These are phyloP conservation scores for Amylostereum chailletii DNA, from an alignment of 1,284 basidiomycete genomes.

Conservation along the genomic window DNA sequence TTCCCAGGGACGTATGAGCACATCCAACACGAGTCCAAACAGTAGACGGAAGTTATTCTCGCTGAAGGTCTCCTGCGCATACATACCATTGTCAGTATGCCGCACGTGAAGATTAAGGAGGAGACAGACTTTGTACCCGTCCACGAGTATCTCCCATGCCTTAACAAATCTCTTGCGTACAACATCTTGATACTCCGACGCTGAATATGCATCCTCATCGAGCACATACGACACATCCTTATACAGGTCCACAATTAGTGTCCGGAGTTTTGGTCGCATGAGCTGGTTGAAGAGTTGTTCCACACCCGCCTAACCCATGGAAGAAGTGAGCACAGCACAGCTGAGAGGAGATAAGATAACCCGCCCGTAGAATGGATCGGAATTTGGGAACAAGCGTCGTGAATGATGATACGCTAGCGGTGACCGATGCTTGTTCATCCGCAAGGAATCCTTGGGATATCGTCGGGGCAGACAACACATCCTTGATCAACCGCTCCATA, in stretches of 20 bases:
- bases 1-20: constrained; percentile 91
- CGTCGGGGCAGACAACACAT: constrained; percentile 47
- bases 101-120: too few relatives aligned
- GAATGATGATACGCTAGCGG: constrained; percentile 38
- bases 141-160: constrained; percentile 77
- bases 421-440: constrained; percentile 43
- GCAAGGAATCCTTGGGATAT: constrained; percentile 67
- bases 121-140: constrained; percentile 69
- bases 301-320: constrained; percentile 57
- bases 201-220: constrained; percentile 81
- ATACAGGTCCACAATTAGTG: constrained; percentile 81
- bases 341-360: constrained; percentile 14
- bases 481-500: constrained; percentile 72
- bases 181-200: constrained; percentile 79
- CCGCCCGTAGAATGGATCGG: constrained; percentile 62
- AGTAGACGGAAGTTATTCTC: constrained; percentile 83
- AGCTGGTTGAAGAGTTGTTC: constrained; percentile 95
- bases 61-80: constrained; percentile 67
- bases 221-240: constrained; percentile 83
- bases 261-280: constrained; percentile 77
- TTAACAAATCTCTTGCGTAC: constrained; percentile 85
- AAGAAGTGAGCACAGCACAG: constrained; percentile 6
- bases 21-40: constrained; percentile 79
- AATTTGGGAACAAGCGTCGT: constrained; percentile 54
- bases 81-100: too few relatives aligned